These are phyloP conservation scores for Penicillium sclerotiorum DNA, from an alignment of 2,329 filamentous ascomycete species.

Conservation along the genomic window DNA sequence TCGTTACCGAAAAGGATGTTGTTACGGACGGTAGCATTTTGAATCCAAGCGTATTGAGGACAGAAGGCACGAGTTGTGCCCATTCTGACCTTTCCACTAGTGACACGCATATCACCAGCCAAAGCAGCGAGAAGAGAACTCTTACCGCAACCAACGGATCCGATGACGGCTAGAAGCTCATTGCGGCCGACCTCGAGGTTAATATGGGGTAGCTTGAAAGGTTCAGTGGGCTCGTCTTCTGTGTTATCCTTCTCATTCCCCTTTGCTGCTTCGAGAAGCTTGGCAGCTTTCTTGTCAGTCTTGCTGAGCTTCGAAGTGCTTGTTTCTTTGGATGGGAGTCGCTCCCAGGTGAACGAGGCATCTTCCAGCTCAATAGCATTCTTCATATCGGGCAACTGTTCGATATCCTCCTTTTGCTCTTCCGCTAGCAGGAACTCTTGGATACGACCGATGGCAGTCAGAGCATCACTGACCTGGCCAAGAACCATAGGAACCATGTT, in stretches of 20 bases:
- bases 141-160: conserved; percentile 76
- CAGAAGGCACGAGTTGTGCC: conserved; percentile 86
- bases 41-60: conserved; percentile 97
- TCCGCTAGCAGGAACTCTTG: conserved; percentile 86
- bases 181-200: conserved; percentile 39
- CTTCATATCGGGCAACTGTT: conserved; percentile 55
- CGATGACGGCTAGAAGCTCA: conserved; percentile 64
- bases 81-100: conserved; percentile 75
- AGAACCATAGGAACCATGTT: conserved; percentile 88
- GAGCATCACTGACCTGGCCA: conserved; percentile 86
- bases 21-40: conserved; percentile 81
- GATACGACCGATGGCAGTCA: conserved; percentile 80
- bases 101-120: conserved; percentile 79
- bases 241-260: conserved; percentile 23
- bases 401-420: conserved; percentile 74
- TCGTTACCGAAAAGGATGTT: conserved; percentile 91
- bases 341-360: conserved; percentile 71
- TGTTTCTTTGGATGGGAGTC: conserved; percentile 27
- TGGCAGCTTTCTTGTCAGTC: conserved; percentile 56
- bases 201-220: conserved; percentile 46
- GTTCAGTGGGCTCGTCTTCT: conserved; percentile 31
- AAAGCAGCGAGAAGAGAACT: conserved; percentile 84
- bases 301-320: conserved; percentile 21
- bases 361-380: conserved; percentile 67
- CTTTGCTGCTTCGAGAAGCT: conserved; percentile 1